phyloP scores from a whole-genome alignment of 805 yeast species.

The Kregervanrija delftensis region DNA sequence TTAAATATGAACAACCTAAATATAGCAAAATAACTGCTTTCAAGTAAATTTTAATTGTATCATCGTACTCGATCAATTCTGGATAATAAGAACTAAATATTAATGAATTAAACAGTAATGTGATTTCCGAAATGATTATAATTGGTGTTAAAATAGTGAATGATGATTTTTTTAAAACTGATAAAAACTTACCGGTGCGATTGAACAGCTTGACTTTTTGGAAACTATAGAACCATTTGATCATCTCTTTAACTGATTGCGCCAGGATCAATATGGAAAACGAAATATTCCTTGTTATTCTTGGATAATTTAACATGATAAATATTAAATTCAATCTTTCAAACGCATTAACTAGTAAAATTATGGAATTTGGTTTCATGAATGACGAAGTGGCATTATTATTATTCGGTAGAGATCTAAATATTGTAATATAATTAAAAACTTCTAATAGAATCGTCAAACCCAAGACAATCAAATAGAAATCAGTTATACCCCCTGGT shows the following conservation, averaged over 20 bases:
- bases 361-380: constrained; percentile 9
- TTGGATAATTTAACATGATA: constrained; percentile 21
- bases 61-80: constrained; percentile 13
- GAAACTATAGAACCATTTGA: constrained; percentile 20
- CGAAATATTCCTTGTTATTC: constrained; percentile 16
- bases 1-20: constrained; percentile 17
- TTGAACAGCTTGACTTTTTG: constrained; percentile 23
- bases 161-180: constrained; percentile 12
- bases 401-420: constrained; percentile 8
- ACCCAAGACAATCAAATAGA: constrained; percentile 29
- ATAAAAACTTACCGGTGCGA: constrained; percentile 11
- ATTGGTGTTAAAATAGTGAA: constrained; percentile 17
- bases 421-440: constrained; percentile 15
- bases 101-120: constrained; percentile 15
- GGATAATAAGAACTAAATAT: constrained; percentile 15
- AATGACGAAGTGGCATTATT: constrained; percentile 8
- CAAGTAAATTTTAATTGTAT: constrained; percentile 2
- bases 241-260: constrained; percentile 17
- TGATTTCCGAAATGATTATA: constrained; percentile 15
- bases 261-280: constrained; percentile 19
- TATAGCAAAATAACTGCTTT: constrained; percentile 13
- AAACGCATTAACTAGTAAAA: constrained; percentile 8
- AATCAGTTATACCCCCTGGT: constrained; percentile 69
- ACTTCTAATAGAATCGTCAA: constrained; percentile 13
- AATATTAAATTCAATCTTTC: constrained; percentile 12